These are phyloP conservation scores for Linum lewisii DNA, from an alignment of 345 rosid genomes.

Conservation along the genomic window DNA sequence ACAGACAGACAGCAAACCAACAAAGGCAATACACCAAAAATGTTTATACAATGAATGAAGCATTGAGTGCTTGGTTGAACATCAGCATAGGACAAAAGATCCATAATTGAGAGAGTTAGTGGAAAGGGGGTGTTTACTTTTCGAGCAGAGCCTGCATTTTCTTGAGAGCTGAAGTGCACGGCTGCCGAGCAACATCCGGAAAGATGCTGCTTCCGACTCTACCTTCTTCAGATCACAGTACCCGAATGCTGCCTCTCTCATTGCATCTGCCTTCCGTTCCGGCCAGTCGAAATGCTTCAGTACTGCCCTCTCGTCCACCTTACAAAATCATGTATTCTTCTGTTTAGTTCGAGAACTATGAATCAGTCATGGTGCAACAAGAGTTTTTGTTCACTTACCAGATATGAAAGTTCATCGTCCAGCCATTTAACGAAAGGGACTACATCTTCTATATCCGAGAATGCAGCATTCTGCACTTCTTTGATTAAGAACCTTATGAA, in stretches of 20 bases:
- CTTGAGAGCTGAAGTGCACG: constrained; percentile 58
- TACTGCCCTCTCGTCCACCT: constrained; percentile 88
- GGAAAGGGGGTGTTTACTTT: constrained; percentile 32
- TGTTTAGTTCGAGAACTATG: neutral
- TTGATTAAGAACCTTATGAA: constrained; percentile 62
- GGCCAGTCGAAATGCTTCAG: constrained; percentile 95
- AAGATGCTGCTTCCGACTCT: constrained; percentile 56
- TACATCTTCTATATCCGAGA: constrained; percentile 63
- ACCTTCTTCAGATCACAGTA: constrained; percentile 62
- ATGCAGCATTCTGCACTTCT: constrained; percentile 54
- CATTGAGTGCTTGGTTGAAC: too few relatives aligned
- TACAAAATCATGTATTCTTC: neutral
- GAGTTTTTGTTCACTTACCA: constrained; percentile 41
- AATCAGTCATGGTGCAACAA: neutral
- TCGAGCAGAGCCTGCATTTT: constrained; percentile 71
- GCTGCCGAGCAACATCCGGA: constrained; percentile 39
- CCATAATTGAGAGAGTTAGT: neutral
- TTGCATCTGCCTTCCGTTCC: constrained; percentile 80
- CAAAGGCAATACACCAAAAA: neutral
- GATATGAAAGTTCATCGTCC: constrained; percentile 54
- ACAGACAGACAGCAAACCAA: constrained; percentile 2
- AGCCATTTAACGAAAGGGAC: constrained; percentile 73
- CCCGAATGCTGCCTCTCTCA: constrained; percentile 83
- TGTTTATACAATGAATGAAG: too few relatives aligned
- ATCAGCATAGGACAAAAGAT: too few relatives aligned